phyloP scores from a whole-genome alignment of 495 filamentous ascomycete species.

The Aspergillus cavernicola region DNA sequence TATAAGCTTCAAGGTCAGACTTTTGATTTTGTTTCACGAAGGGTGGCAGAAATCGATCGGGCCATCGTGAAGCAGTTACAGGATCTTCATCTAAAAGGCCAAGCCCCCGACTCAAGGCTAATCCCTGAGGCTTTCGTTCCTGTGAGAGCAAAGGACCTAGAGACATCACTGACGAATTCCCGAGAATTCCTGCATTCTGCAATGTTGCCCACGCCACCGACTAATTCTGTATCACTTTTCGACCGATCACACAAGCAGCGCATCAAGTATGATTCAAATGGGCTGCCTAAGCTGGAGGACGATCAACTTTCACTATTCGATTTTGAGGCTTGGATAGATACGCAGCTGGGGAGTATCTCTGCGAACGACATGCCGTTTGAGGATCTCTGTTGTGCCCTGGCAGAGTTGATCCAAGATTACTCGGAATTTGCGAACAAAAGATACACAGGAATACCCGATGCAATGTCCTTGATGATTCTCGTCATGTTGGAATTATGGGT shows the following conservation, averaged over 20 bases:
- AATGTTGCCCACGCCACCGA: neutral
- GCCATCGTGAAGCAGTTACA: slow-evolving; percentile 1
- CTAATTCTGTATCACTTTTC: neutral
- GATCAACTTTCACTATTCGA: slow-evolving; percentile 14
- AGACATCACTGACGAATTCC: slow-evolving; percentile 13
- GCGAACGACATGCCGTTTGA: slow-evolving; percentile 12
- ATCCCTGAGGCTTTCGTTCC: neutral
- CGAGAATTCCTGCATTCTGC: slow-evolving; percentile 7
- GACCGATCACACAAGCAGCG: slow-evolving; percentile 9
- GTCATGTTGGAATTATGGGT: slow-evolving; percentile 59
- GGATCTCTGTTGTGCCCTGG: slow-evolving; percentile 20
- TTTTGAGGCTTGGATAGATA: slow-evolving; percentile 41
- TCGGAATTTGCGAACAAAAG: slow-evolving; percentile 13
- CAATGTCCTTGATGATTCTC: slow-evolving; percentile 53
- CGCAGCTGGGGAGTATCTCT: slow-evolving; percentile 29
- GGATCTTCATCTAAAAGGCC: neutral
- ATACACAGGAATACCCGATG: slow-evolving; percentile 45
- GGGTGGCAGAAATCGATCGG: neutral
- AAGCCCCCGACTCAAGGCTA: neutral
- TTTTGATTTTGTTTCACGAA: slow-evolving; percentile 7
- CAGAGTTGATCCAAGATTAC: slow-evolving; percentile 29
- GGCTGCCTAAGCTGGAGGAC: slow-evolving; percentile 12
- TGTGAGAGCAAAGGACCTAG: slow-evolving; percentile 8
- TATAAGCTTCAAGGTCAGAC: slow-evolving; percentile 34
- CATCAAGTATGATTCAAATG: neutral